Percentiles rank a stretch among this genome's conserved stretches.
phyloP scores from a whole-genome alignment of 2,329 filamentous ascomycete species.

The Calycina marina region DNA sequence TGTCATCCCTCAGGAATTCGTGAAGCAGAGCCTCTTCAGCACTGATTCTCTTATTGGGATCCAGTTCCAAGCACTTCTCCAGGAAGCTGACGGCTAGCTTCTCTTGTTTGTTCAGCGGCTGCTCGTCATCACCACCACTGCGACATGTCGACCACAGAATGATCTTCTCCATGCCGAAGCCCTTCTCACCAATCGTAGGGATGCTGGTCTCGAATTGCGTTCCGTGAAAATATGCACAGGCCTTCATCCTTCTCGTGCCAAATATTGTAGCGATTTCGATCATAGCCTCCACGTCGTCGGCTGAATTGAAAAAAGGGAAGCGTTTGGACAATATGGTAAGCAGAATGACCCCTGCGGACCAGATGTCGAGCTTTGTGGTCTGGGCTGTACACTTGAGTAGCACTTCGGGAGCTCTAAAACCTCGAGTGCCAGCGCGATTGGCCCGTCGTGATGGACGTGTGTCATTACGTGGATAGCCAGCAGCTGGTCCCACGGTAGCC shows the following conservation, averaged over 20 bases:
- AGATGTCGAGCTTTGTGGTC: slow-evolving; percentile 87
- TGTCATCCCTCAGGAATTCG: slow-evolving; percentile 48
- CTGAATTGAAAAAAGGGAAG: slow-evolving; percentile 97
- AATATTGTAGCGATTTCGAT: slow-evolving; percentile 97
- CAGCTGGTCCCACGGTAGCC: slow-evolving; percentile 36
- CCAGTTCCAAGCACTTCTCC: slow-evolving; percentile 57
- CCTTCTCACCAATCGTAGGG: slow-evolving; percentile 72
- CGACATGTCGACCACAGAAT: slow-evolving; percentile 88
- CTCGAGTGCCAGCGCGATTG: slow-evolving; percentile 86
- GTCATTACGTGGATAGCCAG: slow-evolving; percentile 79
- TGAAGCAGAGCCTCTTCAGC: slow-evolving; percentile 61
- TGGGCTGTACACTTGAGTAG: slow-evolving; percentile 95
- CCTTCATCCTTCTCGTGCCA: slow-evolving; percentile 70
- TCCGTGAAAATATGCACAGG: slow-evolving; percentile 70
- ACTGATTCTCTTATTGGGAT: slow-evolving; percentile 59
- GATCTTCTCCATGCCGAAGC: slow-evolving; percentile 84
- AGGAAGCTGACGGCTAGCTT: slow-evolving; percentile 60
- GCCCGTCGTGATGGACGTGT: slow-evolving; percentile 76
- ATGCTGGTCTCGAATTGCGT: slow-evolving; percentile 87
- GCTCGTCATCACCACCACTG: slow-evolving; percentile 35
- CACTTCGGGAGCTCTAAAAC: slow-evolving; percentile 92
- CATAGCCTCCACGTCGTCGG: slow-evolving; percentile 95
- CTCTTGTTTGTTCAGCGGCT: slow-evolving; percentile 49
- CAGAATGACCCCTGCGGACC: slow-evolving; percentile 93
- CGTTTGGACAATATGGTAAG: slow-evolving; percentile 84